Base-by-base conservation (phyloP, 1,284 basidiomycete genomes). In the Ceratobasidium sp. region DNA sequence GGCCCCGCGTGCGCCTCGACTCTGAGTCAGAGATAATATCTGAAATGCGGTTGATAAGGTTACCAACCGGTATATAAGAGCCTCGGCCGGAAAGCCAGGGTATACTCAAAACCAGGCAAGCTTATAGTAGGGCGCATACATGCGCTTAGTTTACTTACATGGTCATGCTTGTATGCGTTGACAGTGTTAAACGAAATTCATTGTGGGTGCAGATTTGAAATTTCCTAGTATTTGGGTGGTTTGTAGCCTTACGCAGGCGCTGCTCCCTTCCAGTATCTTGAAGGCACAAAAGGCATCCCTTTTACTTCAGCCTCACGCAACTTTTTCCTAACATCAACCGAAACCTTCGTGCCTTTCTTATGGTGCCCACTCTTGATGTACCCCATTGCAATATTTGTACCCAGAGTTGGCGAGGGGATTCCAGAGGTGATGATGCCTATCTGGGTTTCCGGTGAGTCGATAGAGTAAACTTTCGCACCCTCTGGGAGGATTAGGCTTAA, bases 331-430 rank as follows among this genome's bases (percentile, higher is more conserved):
- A 97, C 93, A 66, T 95, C 92, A 15, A 97, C 92, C 69, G 89
- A 87, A 9, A 97, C 86, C 83, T 93, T 90, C 0, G 95, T 98
- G 7, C 95, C 96, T 85, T 95, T 96, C 87, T 97, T 98, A 87
- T 98, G 96, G 85, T 89, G 91, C 0, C 96, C 96, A 49, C 87
- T 89, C 79, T 87, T 86, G 68, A 99, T 90, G 83, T 98, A 97
- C 0, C 93, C 97, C 97, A 99, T 99, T 7, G 97, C 96, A 82
- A 99, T 95, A 86, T 99, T 98, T 84, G 93, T 92, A 3, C 91
- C 92, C 0, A 97, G 87, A 1, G 96, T 94, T 0, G 97, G 97
- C 0, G 96, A 97, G 7, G 98, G 98, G 79, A 99, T 98, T 70
- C 97, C 97, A 0, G 96, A 98, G 0, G 97, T 99, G 53, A 99